Percentiles rank a stretch among this genome's conserved stretches.
Evolutionary conservation across 495 filamentous ascomycete genomes (phyloP).

Genomic region (Trichocladium uniseriatum): DNA sequence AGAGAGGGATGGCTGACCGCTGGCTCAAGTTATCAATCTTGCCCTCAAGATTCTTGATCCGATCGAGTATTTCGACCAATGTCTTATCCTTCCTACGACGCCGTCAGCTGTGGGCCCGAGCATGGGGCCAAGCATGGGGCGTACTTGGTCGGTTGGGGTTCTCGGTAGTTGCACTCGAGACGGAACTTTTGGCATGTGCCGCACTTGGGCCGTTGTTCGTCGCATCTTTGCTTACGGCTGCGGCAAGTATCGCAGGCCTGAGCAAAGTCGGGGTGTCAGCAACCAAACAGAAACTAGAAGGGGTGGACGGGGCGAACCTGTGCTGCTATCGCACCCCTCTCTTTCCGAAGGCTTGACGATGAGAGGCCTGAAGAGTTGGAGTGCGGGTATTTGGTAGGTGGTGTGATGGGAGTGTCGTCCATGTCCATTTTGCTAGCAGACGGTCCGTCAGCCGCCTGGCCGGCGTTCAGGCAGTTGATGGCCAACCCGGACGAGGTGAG

Average conservation of each 20-base stretch:
- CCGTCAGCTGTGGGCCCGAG: conserved; percentile 4
- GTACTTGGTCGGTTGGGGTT: conserved; percentile 56
- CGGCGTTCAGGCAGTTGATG: neutral
- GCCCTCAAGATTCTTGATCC: conserved; percentile 42
- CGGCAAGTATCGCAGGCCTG: conserved; percentile 77
- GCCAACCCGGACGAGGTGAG: neutral
- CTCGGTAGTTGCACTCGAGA: conserved; percentile 51
- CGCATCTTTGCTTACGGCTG: conserved; percentile 80
- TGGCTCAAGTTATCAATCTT: conserved; percentile 39
- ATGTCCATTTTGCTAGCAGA: conserved; percentile 10
- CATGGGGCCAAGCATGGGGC: conserved; percentile 17
- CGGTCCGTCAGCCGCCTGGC: neutral
- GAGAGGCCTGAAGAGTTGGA: neutral
- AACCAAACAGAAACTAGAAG: neutral
- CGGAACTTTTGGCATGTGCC: conserved; percentile 40
- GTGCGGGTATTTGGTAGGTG: conserved; percentile 5
- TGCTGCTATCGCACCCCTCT: conserved; percentile 41
- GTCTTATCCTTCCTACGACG: conserved; percentile 51
- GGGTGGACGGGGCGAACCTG: conserved; percentile 26
- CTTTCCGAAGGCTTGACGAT: conserved; percentile 27
- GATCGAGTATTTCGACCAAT: conserved; percentile 48
- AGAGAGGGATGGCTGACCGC: conserved; percentile 10
- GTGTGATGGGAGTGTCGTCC: conserved; percentile 11
- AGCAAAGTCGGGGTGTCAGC: neutral
- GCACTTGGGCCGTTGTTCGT: conserved; percentile 79